Evolutionary conservation across 192 early-diverging fungal genomes (phyloP).

Genomic region (Podila clonocystis): DNA sequence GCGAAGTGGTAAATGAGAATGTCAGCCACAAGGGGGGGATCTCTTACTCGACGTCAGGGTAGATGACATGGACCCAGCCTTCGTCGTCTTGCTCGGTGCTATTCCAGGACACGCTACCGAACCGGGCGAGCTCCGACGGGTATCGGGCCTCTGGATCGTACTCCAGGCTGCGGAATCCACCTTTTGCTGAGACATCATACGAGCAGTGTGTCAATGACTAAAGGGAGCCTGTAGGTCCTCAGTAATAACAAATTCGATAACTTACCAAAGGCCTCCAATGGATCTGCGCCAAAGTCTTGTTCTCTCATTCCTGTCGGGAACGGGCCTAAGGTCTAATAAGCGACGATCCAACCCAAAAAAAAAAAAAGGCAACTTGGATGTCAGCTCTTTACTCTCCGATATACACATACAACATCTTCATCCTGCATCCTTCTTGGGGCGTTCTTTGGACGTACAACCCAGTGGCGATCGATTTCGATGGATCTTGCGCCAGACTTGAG

Average conservation of each 20-base stretch:
- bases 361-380: not conserved
- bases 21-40: not conserved
- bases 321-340: slow-evolving; percentile 68
- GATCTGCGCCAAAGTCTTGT: slow-evolving; percentile 75
- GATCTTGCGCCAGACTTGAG: not conserved
- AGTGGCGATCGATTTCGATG: not conserved
- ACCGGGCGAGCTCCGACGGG: slow-evolving; percentile 73
- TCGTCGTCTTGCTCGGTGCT: slow-evolving; percentile 59
- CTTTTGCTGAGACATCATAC: slow-evolving; percentile 31
- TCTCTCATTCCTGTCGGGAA: slow-evolving; percentile 71
- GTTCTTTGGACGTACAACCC: not conserved
- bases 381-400: too few relatives aligned
- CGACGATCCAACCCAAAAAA: not conserved
- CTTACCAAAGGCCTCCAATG: slow-evolving; percentile 75
- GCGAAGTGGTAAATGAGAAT: not conserved
- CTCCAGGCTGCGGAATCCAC: slow-evolving; percentile 68
- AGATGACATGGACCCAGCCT: slow-evolving; percentile 60
- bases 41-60: slow-evolving; percentile 54
- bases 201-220: not conserved
- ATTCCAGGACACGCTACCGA: slow-evolving; percentile 68
- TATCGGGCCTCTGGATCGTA: slow-evolving; percentile 59
- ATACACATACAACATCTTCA: not conserved
- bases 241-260: not conserved
- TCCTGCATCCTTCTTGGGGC: not conserved
- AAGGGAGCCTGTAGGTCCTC: not conserved